Conservation (phyloP, 148 eudicot genomes). For the Spergularia marina region DNA sequence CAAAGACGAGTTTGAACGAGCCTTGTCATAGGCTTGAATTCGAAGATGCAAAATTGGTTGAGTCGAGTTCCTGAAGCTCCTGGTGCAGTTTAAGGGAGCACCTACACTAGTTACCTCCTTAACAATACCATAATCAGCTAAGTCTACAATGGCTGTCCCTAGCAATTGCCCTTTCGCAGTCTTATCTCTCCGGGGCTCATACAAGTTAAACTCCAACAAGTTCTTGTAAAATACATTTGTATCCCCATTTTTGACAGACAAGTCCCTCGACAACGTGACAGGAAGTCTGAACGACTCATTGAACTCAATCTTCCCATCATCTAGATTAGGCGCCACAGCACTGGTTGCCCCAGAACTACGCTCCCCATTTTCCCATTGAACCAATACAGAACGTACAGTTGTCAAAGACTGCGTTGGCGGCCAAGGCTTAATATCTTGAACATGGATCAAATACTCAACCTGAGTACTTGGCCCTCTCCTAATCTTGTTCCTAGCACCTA, state of each 20-base stretch:
- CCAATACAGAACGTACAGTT: slow-evolving; percentile 59
- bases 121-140: slow-evolving; percentile 70
- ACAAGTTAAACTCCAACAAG: slow-evolving; percentile 78
- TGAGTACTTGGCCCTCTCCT: slow-evolving; percentile 67
- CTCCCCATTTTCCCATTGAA: slow-evolving; percentile 86
- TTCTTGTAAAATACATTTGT: slow-evolving; percentile 58
- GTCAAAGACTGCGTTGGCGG: slow-evolving; percentile 86
- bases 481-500: slow-evolving; percentile 58
- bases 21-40: slow-evolving; percentile 59
- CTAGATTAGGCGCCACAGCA: slow-evolving; percentile 57
- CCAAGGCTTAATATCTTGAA: slow-evolving; percentile 95
- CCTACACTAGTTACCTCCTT: slow-evolving; percentile 41
- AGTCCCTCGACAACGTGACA: slow-evolving; percentile 47
- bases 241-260: slow-evolving; percentile 56
- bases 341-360: slow-evolving; percentile 62
- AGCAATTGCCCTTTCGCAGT: slow-evolving; percentile 69
- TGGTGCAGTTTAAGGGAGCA: slow-evolving; percentile 64
- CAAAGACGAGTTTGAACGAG: slow-evolving; percentile 43
- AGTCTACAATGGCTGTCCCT: slow-evolving; percentile 71
- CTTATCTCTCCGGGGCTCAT: slow-evolving; percentile 79
- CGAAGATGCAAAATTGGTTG: slow-evolving; percentile 66
- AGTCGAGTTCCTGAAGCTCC: slow-evolving; percentile 62
- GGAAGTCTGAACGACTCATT: slow-evolving; percentile 71
- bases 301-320: slow-evolving; percentile 75
- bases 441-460: slow-evolving; percentile 53